Evolutionary conservation across 768 basidiomycete species (phyloP).

Genomic region (Phanerochaete sordida): DNA sequence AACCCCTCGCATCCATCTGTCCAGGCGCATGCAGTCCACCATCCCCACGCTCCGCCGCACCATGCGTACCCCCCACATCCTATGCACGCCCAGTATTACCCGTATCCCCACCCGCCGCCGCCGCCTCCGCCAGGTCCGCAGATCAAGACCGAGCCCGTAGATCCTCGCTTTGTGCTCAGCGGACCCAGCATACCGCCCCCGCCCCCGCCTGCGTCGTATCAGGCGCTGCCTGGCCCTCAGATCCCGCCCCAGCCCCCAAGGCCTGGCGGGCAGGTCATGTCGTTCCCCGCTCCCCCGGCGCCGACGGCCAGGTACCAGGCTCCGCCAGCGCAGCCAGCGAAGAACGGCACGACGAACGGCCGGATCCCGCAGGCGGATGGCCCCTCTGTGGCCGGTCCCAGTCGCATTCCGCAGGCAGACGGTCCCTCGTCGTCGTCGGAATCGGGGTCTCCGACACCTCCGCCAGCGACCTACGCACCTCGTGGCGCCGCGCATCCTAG

Average conservation of each 20-base stretch:
- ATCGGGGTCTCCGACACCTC: conserved; percentile 69
- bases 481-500: conserved; percentile 66
- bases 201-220: conserved; percentile 44
- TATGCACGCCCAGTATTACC: conserved; percentile 36
- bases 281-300: conserved; percentile 37
- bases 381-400: conserved; percentile 2
- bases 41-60: conserved; percentile 46
- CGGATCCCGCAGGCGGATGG: conserved; percentile 14
- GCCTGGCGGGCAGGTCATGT: conserved; percentile 54
- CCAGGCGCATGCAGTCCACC: not conserved
- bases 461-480: conserved; percentile 65
- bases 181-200: conserved; percentile 18
- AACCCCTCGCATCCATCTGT: conserved; percentile 17
- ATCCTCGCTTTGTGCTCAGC: conserved; percentile 62
- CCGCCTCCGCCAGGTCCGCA: conserved; percentile 38
- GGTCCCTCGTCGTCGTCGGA: conserved; percentile 62
- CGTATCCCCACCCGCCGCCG: conserved; percentile 48
- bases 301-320: conserved; percentile 19
- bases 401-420: conserved; percentile 72
- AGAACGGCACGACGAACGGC: conserved; percentile 1
- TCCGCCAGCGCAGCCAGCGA: not conserved
- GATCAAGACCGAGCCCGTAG: conserved; percentile 74
- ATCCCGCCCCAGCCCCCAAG: conserved; percentile 47
- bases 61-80: conserved; percentile 29
- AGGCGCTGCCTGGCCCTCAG: conserved; percentile 64